Base-by-base conservation (phyloP, 129 eudicot genomes). In the Lactuca saligna region DNA sequence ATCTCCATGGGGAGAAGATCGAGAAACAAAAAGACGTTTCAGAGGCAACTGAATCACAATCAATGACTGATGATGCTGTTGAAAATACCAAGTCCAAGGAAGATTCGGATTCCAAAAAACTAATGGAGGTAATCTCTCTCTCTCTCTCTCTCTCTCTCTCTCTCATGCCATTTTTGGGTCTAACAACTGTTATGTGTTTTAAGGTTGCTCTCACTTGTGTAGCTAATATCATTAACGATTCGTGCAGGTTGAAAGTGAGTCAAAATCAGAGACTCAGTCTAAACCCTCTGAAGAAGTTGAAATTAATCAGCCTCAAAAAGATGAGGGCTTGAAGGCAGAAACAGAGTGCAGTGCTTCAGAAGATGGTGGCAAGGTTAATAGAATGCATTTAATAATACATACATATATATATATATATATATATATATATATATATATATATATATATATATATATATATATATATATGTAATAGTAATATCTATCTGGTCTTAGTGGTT, bases 211-310 rank as follows among this genome's bases (percentile, higher is more conserved):
- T 56, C 17, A 35, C 33, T 35, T 34, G 12, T 44, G 4, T 2
- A 8, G 3, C 3, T 44, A 44, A 15, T 38, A 61, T 61, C 7
- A 37, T 56, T 20, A 56, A 69, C 2, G 17, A 48, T n/a, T 44
- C 37, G 15, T 74, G 66, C 78, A 74, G 79, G 65, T 10, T 31
- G 65, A 57, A 65, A 66, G 10, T 16, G 71, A 65, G 46, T 73
- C 78, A 64, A 42, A 65, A 55, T 55, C 35, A 57, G 78, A 73
- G 34, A 54, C 46, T 39, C 29, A 58, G 61, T 49, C 73, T 10
- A 37, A 75, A 35, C 51, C 60, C n/a, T 48, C 54, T 16, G 20
- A 75, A 75, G 79, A 58, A 68, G 68, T 15, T 15, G 57, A 56
- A 29, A 25, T 25, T 57, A 25, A 14, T 34, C 37, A 50, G 59